Percentiles rank a stretch among this genome's conserved stretches.
These are phyloP conservation scores for Solanum aculeatissimum DNA, from an alignment of 305 asterid species.

Conservation along the genomic window DNA sequence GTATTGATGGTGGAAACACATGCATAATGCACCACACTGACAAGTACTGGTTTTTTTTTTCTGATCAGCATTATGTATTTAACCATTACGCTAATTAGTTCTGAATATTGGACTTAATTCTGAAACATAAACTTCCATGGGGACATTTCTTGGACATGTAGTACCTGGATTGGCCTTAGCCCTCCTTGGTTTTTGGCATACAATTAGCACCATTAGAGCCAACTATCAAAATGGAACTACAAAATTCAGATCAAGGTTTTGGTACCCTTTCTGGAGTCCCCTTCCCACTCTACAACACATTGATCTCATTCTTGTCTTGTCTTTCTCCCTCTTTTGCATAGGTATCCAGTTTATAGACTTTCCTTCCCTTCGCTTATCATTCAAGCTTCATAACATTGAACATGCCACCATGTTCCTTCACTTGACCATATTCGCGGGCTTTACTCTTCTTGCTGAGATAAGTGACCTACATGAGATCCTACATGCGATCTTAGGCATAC, in stretches of 20 bases:
- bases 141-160: conserved; percentile 53
- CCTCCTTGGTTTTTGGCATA: conserved; percentile 67
- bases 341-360: conserved; percentile 39
- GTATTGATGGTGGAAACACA: conserved; percentile 57
- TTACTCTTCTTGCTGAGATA: conserved; percentile 45
- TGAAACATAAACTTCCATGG: conserved; percentile 28
- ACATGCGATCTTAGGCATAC: conserved; percentile 41
- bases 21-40: conserved; percentile 51
- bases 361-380: conserved; percentile 30
- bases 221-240: conserved; percentile 33
- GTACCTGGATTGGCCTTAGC: conserved; percentile 58
- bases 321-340: conserved; percentile 47
- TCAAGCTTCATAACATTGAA: conserved; percentile 47
- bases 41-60: neutral
- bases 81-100: conserved; percentile 14
- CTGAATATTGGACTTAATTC: neutral
- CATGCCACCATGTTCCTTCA: conserved; percentile 70
- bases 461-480: conserved; percentile 22
- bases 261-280: conserved; percentile 51
- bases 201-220: conserved; percentile 29
- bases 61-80: neutral
- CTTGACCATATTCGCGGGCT: conserved; percentile 41
- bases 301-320: conserved; percentile 46
- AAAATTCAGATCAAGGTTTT: conserved; percentile 44
- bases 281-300: conserved; percentile 25